Evolutionary conservation across 164 flowering plant genomes (phyloP).

Genomic region (Aristolochia contorta): DNA sequence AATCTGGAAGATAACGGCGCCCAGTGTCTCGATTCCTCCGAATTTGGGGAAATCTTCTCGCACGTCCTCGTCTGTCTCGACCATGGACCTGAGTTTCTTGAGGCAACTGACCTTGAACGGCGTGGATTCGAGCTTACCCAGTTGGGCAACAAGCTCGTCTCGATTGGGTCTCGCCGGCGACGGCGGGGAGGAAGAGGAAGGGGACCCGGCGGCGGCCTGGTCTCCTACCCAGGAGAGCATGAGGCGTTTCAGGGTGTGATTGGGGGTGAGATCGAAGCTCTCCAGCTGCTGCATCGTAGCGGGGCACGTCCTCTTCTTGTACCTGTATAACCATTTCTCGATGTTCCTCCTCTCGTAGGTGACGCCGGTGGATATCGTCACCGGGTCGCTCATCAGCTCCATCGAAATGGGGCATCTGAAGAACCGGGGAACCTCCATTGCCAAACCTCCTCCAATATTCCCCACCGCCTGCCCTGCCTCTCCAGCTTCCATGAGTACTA

Average conservation of each 20-base stretch:
- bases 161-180: conserved; percentile 11
- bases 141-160: conserved; percentile 27
- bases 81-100: conserved; percentile 30
- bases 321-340: conserved; percentile 49
- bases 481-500: no score
- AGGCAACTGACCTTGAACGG: conserved; percentile 50
- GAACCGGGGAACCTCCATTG: conserved; percentile 35
- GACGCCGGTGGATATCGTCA: conserved; percentile 59
- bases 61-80: conserved; percentile 22
- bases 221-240: conserved; percentile 39
- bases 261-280: conserved; percentile 39
- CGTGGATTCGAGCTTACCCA: conserved; percentile 27
- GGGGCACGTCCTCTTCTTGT: conserved; percentile 60
- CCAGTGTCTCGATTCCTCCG: conserved; percentile 39
- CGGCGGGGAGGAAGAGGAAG: conserved; percentile 6
- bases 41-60: conserved; percentile 23
- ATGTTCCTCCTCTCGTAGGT: conserved; percentile 53
- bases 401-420: conserved; percentile 74
- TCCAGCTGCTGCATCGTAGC: conserved; percentile 50
- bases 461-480: no score
- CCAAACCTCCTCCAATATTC: conserved; percentile 6
- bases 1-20: conserved; percentile 24
- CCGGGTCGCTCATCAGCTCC: conserved; percentile 70
- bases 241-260: conserved; percentile 61
- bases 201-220: neutral